A percentile compares a stretch with the other conserved stretches of the same genome.
Evolutionary conservation across 2,329 filamentous ascomycete species (phyloP).

Genomic region (Pestalotiopsis sp.): DNA sequence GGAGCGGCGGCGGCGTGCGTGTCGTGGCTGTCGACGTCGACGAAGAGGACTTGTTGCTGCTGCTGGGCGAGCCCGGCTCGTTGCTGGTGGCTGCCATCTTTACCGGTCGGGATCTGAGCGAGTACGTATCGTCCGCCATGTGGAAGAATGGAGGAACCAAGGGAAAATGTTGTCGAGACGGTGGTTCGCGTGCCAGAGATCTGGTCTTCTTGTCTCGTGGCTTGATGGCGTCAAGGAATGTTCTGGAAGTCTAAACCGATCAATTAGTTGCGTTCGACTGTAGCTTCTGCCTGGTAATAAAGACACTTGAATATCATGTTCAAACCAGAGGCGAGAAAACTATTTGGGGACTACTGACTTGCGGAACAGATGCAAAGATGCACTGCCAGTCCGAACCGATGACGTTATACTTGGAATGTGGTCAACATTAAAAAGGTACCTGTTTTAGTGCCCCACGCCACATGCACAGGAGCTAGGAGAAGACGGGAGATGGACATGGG

Average conservation of each 20-base stretch:
- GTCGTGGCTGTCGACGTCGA: constrained; percentile 21
- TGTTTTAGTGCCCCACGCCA: constrained; percentile 6
- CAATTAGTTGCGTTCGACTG: neutral
- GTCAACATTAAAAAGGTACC: neutral
- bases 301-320: neutral
- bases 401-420: neutral
- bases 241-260: neutral
- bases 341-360: neutral
- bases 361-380: neutral
- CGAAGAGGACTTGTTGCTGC: constrained; percentile 7
- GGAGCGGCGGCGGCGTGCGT: constrained; percentile 63
- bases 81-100: constrained; percentile 24
- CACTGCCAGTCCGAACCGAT: neutral
- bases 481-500: neutral
- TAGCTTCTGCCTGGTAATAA: neutral
- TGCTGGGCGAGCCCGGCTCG: constrained; percentile 19
- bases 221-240: neutral
- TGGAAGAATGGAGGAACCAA: neutral
- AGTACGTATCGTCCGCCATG: constrained; percentile 24
- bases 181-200: neutral
- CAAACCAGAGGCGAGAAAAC: neutral
- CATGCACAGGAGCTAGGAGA: neutral
- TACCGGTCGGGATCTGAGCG: constrained; percentile 25
- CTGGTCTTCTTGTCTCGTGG: neutral
- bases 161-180: neutral